Percentiles rank a stretch among this genome's conserved stretches.
Conservation (phyloP, 768 basidiomycete species). For the Lepiota venenata region DNA sequence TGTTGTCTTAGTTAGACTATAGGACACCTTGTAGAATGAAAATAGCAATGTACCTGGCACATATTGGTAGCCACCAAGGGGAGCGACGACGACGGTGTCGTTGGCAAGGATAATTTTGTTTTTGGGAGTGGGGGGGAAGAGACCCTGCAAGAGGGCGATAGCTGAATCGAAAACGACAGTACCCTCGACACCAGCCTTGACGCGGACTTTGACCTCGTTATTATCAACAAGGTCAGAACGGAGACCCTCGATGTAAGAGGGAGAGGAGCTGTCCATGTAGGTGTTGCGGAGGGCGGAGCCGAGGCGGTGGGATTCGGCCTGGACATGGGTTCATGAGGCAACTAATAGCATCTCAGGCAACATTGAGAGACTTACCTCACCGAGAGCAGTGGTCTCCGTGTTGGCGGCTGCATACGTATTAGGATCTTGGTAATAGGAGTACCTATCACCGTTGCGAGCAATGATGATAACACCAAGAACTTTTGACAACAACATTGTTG, state of each 20-base stretch:
- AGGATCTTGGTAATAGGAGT: conserved; percentile 69
- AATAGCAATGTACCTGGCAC: conserved; percentile 53
- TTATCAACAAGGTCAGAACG: conserved; percentile 68
- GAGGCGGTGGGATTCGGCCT: conserved; percentile 69
- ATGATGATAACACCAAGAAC: conserved; percentile 78
- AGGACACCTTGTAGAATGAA: conserved; percentile 4
- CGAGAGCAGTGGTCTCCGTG: conserved; percentile 73
- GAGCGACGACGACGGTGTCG: conserved; percentile 64
- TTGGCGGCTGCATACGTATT: conserved; percentile 56
- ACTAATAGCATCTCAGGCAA: not conserved
- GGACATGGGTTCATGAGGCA: conserved; percentile 11
- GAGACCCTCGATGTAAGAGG: conserved; percentile 67
- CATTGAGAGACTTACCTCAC: conserved; percentile 46
- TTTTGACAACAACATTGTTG: conserved; percentile 45
- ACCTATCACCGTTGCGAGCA: conserved; percentile 76
- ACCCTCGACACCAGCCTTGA: conserved; percentile 84
- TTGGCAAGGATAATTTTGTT: conserved; percentile 80
- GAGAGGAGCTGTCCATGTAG: conserved; percentile 64
- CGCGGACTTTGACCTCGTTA: conserved; percentile 68
- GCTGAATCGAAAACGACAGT: conserved; percentile 86
- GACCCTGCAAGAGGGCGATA: conserved; percentile 79
- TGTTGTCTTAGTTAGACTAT: conserved; percentile 16
- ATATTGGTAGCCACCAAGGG: conserved; percentile 84
- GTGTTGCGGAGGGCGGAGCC: conserved; percentile 59
- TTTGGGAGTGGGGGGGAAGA: conserved; percentile 76